Conservation (phyloP, 2,329 filamentous ascomycete genomes). For the Hypoxylon sp. region DNA sequence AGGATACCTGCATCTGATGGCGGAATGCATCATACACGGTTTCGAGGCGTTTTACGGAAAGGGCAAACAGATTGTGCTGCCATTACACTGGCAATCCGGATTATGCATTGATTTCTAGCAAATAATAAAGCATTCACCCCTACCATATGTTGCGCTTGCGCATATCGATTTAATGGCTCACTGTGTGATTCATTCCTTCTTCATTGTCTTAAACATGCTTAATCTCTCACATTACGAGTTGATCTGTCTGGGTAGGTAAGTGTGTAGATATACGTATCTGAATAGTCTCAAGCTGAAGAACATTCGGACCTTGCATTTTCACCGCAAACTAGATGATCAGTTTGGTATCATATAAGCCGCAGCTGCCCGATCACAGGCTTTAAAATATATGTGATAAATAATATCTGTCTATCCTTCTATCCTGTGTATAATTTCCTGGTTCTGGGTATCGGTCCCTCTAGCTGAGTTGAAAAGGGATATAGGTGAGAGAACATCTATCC, state of each 20-base stretch:
- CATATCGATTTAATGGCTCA: background rate
- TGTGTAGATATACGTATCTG: no score
- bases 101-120: constrained; percentile 2
- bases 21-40: constrained; percentile 14
- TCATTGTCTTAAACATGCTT: background rate
- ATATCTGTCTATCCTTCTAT: background rate
- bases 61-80: constrained; percentile 25
- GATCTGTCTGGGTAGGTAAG: no score
- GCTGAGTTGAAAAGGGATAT: background rate
- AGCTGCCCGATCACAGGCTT: background rate
- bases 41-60: constrained; percentile 30
- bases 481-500: background rate
- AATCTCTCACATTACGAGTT: background rate
- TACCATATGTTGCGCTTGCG: background rate
- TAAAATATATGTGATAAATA: background rate
- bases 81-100: constrained; percentile 12
- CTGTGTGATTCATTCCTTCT: background rate
- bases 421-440: background rate
- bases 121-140: constrained; percentile 20
- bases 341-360: background rate
- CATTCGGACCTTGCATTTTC: no score
- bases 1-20: constrained; percentile 22
- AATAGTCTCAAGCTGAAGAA: no score
- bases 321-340: no score
- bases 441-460: constrained; percentile 12